Conservation (phyloP, 2,329 filamentous ascomycete genomes). For the Byssochlamys sp. region DNA sequence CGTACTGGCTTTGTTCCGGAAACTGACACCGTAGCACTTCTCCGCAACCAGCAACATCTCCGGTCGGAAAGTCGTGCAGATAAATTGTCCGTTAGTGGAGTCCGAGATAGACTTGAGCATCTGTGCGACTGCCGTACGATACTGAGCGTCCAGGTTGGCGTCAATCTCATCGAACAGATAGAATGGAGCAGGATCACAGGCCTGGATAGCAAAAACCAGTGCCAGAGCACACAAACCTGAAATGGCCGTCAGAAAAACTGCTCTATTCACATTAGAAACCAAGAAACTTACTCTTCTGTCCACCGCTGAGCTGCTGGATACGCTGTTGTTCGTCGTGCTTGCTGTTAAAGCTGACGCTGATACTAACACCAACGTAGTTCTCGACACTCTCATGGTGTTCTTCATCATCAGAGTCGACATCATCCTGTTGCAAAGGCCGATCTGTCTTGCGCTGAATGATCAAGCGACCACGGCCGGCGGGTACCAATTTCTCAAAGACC, state of each 20-base stretch:
- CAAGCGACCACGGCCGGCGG: slow-evolving; percentile 79
- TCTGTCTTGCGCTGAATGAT: slow-evolving; percentile 89
- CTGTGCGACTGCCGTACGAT: slow-evolving; percentile 85
- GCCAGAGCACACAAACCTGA: slow-evolving; percentile 87
- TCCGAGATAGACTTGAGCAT: slow-evolving; percentile 70
- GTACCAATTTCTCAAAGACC: slow-evolving; percentile 90
- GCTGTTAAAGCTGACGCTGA: slow-evolving; percentile 96
- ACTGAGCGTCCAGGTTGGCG: slow-evolving; percentile 94
- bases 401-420: slow-evolving; percentile 57
- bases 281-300: slow-evolving; percentile 76
- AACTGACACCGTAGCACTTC: slow-evolving; percentile 95
- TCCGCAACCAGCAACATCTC: slow-evolving; percentile 93
- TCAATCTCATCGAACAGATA: slow-evolving; percentile 99
- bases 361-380: slow-evolving; percentile 92
- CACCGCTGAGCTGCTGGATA: slow-evolving; percentile 92
- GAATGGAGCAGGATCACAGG: slow-evolving; percentile 92
- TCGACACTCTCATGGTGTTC: slow-evolving; percentile 60
- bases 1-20: slow-evolving; percentile 79
- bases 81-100: slow-evolving; percentile 64
- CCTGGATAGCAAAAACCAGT: slow-evolving; percentile 96
- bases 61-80: slow-evolving; percentile 95
- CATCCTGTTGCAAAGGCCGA: slow-evolving; percentile 52
- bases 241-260: slow-evolving; percentile 1
- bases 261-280: background rate
- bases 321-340: slow-evolving; percentile 97